Base-by-base conservation (phyloP, 164 flowering plant genomes). In the Kingdonia uniflora region DNA sequence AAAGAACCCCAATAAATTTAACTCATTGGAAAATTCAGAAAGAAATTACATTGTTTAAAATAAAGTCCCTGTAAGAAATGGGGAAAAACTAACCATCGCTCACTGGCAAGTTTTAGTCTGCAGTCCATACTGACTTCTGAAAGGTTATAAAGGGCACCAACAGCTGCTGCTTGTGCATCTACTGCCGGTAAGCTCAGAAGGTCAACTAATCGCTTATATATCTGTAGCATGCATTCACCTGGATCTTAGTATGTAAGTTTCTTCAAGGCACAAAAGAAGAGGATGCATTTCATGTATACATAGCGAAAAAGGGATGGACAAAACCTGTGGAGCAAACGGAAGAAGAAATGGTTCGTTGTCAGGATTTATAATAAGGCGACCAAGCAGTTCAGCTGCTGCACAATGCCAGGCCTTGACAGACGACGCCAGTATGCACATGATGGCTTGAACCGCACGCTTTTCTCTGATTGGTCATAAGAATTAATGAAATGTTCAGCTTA, bases 121-220 rank as follows among this genome's bases (percentile, higher is more conserved):
- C 95, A 81, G 58, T 91, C 98, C 89, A 80, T 76, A 51, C 88
- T 91, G 42, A 91, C 80, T 70, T 91, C 98, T 14, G 81, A 80
- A 69, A 91, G 87, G 68, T 87, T 81, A 70, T 85, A 87, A 11
- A 94, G 82, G 33, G 97, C 96, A 35, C 95, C 96, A 58, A 94
- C 85, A 25, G 96, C 97, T 57, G 92, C 97, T 47, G 95, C 95
- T 63, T 89, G 98, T n/a, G 96, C 90, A 76, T 88, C 96, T 29
- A 49, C 51, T 23, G 83, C 84, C 40, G 71, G 86, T 20, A 72
- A 62, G 78, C 94, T 85, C 68, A 92, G 63, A 38, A 92, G 84
- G 78, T 92, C 96, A 45, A 92, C 82, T 48, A 92, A 67, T 19
- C 87, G 88, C 74, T 76, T 82, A 56, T 89, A 82, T 40, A 88